Evolutionary conservation across 192 early-diverging fungal genomes (phyloP).

Genomic region (Anaeromyces robustus): DNA sequence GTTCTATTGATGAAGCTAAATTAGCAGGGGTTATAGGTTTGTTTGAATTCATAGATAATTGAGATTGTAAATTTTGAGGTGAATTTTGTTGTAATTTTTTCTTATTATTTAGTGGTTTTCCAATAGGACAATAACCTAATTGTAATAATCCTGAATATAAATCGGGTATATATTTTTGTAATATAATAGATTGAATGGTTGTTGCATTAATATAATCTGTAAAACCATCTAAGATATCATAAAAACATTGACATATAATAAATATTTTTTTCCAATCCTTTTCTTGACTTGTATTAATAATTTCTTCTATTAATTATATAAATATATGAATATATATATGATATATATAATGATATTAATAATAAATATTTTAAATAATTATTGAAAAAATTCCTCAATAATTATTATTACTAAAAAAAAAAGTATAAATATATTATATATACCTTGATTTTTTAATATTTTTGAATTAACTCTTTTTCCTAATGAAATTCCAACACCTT

Average conservation of each 20-base stretch:
- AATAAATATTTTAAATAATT: too few relatives aligned
- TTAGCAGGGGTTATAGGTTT: not conserved
- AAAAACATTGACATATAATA: not conserved
- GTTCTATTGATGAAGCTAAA: not conserved
- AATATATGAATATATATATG: not conserved
- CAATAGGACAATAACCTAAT: conserved; percentile 45
- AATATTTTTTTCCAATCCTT: not conserved
- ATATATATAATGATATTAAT: too few relatives aligned
- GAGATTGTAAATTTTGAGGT: too few relatives aligned
- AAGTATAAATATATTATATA: conserved; percentile 3
- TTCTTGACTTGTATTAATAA: not conserved
- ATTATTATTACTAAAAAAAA: too few relatives aligned
- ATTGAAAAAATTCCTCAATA: too few relatives aligned
- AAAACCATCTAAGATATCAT: not conserved
- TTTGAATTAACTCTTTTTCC: conserved; percentile 33
- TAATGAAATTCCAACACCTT: conserved; percentile 52
- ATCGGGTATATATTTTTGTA: conserved; percentile 39
- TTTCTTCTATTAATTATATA: not conserved
- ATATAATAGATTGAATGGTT: conserved; percentile 35
- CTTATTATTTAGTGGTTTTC: conserved; percentile 6
- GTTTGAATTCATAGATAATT: not conserved
- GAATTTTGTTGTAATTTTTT: not conserved
- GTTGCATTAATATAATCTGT: conserved; percentile 17
- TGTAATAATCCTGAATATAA: conserved; percentile 50
- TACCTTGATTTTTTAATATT: conserved; percentile 7